Evolutionary conservation across 1,139 yeast genomes (phyloP).

Genomic region (Debaryomycetaceae sp.): DNA sequence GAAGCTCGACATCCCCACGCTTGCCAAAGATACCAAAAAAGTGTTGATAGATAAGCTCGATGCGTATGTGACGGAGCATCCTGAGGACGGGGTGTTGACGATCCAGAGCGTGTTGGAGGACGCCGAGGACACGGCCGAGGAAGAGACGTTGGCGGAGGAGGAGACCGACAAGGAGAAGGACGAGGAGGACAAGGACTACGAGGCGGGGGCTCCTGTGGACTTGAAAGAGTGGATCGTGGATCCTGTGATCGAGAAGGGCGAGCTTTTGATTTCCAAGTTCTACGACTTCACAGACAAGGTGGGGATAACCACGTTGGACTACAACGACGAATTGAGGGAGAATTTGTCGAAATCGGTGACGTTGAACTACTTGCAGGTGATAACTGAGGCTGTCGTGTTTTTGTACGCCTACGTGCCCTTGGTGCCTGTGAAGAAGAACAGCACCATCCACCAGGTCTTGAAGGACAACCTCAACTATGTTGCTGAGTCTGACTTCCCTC

Average conservation of each 20-base stretch:
- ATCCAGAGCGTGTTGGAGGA: constrained; percentile 17
- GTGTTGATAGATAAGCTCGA: constrained; percentile 42
- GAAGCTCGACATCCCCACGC: constrained; percentile 32
- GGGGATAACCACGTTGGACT: constrained; percentile 39
- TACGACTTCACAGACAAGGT: constrained; percentile 36
- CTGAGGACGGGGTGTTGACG: constrained; percentile 33
- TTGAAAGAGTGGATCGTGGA: constrained; percentile 36
- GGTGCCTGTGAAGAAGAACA: constrained; percentile 37
- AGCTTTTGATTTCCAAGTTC: constrained; percentile 23
- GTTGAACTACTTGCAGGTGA: constrained; percentile 40
- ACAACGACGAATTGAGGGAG: constrained; percentile 47
- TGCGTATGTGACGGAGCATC: constrained; percentile 31
- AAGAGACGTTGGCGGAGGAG: constrained; percentile 18
- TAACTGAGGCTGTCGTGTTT: constrained; percentile 36
- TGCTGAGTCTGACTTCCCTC: constrained; percentile 18
- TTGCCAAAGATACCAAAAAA: constrained; percentile 42
- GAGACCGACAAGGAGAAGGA: constrained; percentile 23
- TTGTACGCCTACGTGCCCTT: constrained; percentile 33
- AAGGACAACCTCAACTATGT: constrained; percentile 33
- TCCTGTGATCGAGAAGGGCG: constrained; percentile 34
- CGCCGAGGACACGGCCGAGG: constrained; percentile 22
- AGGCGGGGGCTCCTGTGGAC: constrained; percentile 41
- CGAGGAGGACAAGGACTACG: constrained; percentile 27
- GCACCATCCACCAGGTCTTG: constrained; percentile 36
- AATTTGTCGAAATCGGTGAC: constrained; percentile 46